Conservation (phyloP, 352 stramenopile species). For the Phytophthora boehmeriae region DNA sequence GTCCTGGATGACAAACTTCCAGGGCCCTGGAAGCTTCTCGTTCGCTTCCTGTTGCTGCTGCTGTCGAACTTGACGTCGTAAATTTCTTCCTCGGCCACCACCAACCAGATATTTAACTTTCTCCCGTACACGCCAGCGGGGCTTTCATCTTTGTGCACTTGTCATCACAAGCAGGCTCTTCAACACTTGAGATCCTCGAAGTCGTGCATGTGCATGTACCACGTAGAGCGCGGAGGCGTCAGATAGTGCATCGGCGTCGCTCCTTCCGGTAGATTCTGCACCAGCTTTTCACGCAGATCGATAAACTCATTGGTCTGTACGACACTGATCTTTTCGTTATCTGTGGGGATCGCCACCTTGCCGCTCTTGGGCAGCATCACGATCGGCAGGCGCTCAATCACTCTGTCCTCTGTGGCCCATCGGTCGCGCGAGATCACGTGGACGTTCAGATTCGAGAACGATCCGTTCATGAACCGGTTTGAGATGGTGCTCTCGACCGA, state of each 20-base stretch:
- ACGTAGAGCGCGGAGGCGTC: conserved; percentile 78
- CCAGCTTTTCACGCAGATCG: conserved; percentile 64
- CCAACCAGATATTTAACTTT: conserved; percentile 7
- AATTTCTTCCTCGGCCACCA: conserved; percentile 13
- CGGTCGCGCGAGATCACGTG: conserved; percentile 76
- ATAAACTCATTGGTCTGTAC: conserved; percentile 69
- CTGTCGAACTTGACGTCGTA: conserved; percentile 6
- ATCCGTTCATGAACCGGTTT: conserved; percentile 82
- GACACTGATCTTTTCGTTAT: conserved; percentile 83
- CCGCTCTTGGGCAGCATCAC: conserved; percentile 72
- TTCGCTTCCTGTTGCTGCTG: conserved; percentile 23
- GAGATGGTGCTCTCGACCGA: conserved; percentile 85
- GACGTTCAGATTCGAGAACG: conserved; percentile 76
- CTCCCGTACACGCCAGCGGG: conserved; percentile 12
- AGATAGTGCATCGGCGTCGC: conserved; percentile 47
- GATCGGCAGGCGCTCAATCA: conserved; percentile 67
- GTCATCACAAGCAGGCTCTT: conserved; percentile 1
- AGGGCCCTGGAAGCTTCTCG: conserved; percentile 15
- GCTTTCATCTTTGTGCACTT: background rate
- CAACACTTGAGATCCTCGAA: conserved; percentile 69
- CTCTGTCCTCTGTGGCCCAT: conserved; percentile 68
- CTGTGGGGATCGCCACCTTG: conserved; percentile 65
- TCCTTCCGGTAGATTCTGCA: conserved; percentile 45
- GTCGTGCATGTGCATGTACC: conserved; percentile 85
- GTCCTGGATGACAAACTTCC: background rate